These are phyloP conservation scores for Podospora pseudopauciseta DNA, from an alignment of 495 filamentous ascomycete species.

Conservation along the genomic window DNA sequence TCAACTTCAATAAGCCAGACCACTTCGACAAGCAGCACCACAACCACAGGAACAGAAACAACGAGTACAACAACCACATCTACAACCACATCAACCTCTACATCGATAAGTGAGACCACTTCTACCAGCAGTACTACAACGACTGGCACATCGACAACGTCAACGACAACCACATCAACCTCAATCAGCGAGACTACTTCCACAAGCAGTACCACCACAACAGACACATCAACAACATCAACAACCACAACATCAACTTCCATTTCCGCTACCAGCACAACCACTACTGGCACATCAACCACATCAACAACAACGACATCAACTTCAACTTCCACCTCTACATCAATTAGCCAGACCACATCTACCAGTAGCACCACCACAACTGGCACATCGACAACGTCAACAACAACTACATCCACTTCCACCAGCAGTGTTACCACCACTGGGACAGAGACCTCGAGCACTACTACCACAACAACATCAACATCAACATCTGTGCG, in stretches of 20 bases:
- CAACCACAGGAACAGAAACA: constrained; percentile 1
- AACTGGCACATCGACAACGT: not conserved
- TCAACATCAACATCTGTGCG: not conserved
- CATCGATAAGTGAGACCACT: not conserved
- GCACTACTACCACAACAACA: not conserved
- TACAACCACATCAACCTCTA: not conserved
- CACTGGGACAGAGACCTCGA: not conserved
- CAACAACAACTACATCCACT: not conserved
- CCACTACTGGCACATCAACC: not conserved
- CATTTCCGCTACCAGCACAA: not conserved
- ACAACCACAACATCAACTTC: not conserved
- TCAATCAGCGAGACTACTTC: not conserved
- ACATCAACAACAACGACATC: not conserved
- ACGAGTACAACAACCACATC: constrained; percentile 1
- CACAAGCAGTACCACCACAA: not conserved
- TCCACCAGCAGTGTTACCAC: too few species aligned
- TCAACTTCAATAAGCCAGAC: not conserved
- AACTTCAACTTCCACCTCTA: too few species aligned
- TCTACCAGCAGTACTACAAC: not conserved
- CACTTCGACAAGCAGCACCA: constrained; percentile 4
- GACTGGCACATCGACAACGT: not conserved
- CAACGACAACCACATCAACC: not conserved
- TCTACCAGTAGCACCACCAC: not conserved
- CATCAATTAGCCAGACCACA: too few species aligned
- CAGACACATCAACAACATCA: not conserved